Percentiles rank a stretch among this genome's conserved stretches.
These are phyloP conservation scores for Capsicum pubescens DNA, from an alignment of 257 asterid species.

Conservation along the genomic window DNA sequence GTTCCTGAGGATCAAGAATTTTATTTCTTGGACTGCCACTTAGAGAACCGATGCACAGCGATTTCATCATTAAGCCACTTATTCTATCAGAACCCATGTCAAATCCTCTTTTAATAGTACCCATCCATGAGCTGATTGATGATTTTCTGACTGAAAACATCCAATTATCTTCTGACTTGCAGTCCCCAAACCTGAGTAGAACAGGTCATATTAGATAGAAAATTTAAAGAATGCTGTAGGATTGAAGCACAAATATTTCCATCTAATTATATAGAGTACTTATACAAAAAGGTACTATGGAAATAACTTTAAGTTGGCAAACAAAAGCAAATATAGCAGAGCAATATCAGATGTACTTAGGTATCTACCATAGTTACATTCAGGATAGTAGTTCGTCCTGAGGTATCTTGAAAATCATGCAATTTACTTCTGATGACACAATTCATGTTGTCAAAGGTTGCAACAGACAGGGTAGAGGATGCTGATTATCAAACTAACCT, in stretches of 20 bases:
- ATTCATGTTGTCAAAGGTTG: slow-evolving; percentile 3
- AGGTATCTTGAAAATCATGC: background rate
- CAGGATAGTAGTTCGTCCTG: background rate
- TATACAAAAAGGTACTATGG: background rate
- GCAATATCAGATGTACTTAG: background rate
- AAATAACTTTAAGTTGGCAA: background rate
- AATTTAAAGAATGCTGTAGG: background rate
- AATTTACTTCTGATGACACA: background rate
- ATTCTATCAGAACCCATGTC: slow-evolving; percentile 41
- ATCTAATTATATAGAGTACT: background rate
- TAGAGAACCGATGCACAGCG: slow-evolving; percentile 22
- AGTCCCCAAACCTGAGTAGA: slow-evolving; percentile 16
- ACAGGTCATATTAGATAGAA: background rate
- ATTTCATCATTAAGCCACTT: slow-evolving; percentile 37
- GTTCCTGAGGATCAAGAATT: slow-evolving; percentile 61
- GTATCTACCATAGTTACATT: background rate
- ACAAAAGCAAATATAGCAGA: no score
- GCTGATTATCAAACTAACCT: slow-evolving; percentile 18
- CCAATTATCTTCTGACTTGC: slow-evolving; percentile 22
- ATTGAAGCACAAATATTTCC: background rate
- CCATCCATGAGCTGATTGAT: slow-evolving; percentile 31
- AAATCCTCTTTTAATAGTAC: slow-evolving; percentile 40
- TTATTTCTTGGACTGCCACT: slow-evolving; percentile 23
- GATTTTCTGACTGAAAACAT: slow-evolving; percentile 13
- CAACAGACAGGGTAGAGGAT: background rate